Base-by-base conservation (phyloP, 2,329 filamentous ascomycete species). In the Hypoxylon sp. region DNA sequence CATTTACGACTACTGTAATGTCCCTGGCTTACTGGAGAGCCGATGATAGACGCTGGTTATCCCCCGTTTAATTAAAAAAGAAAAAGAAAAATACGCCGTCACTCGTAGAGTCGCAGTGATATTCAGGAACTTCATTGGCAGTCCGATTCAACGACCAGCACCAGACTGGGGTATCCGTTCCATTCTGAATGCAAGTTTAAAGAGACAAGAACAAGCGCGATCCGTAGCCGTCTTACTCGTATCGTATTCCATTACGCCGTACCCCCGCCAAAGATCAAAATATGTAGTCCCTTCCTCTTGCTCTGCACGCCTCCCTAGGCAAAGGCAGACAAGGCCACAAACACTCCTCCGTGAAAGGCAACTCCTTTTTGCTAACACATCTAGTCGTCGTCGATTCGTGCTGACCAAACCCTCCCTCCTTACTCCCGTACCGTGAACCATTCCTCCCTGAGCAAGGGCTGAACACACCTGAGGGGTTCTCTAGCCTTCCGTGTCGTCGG, bases 171-270 rank as follows among this genome's bases (percentile, higher is more conserved):
- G 61, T 64, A 64, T 63, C 61, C 62, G 46, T 53, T 56, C 55
- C 58, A 54, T 61, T 64, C 58, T 64, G 55, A 45, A 59, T 57
- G 55, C 57, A 49, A 35, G 15, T 35, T 17, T 56, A 52, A 46
- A 51, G 43, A 45, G 29, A 63, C 53, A 58, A 53, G 46, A 53
- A 58, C 48, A 60, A 60, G 55, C 48, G 62, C 58, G 56, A 51
- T 59, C 58, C 48, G 61, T 49, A 61, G 55, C 58, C 52, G 42
- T 58, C 54, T 53, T 56, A 41, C 54, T 56, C 48, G 49, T 49
- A 56, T 62, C 61, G 45, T 62, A 65, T 55, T 59, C 57, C 60
- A 55, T 58, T 63, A 62, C 64, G 64, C 64, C 64, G 53, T 63
- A 59, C 58, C 62, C 64, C n/a, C n/a, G n/a, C n/a, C 57, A 38